Evolutionary conservation across 1,139 yeast species (phyloP).

Genomic region (Groenewaldozyma auringiensis): DNA sequence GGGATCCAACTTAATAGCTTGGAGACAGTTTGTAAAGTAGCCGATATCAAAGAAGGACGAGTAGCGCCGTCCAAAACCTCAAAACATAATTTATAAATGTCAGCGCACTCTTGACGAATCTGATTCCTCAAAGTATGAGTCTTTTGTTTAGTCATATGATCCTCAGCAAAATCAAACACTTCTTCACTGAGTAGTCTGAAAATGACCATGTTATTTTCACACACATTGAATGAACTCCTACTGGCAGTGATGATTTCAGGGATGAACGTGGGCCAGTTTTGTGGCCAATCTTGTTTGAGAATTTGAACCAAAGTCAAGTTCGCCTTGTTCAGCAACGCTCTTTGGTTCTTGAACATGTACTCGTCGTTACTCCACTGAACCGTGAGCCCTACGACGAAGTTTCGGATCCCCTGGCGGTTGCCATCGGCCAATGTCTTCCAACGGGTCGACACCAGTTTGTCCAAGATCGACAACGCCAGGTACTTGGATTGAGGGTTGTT

Average conservation of each 20-base stretch:
- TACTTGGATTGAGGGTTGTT: conserved; percentile 78
- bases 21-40: conserved; percentile 76
- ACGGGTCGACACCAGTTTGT: conserved; percentile 79
- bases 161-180: conserved; percentile 89
- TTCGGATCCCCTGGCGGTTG: conserved; percentile 76
- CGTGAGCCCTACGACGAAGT: conserved; percentile 89
- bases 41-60: conserved; percentile 70
- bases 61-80: conserved; percentile 86
- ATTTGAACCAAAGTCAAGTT: conserved; percentile 91
- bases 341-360: conserved; percentile 61
- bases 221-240: conserved; percentile 79
- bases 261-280: conserved; percentile 94
- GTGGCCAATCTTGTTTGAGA: conserved; percentile 98
- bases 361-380: conserved; percentile 86
- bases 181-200: conserved; percentile 86
- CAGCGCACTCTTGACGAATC: conserved; percentile 86
- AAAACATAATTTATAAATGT: conserved; percentile 84
- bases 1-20: conserved; percentile 96
- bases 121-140: conserved; percentile 73
- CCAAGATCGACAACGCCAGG: conserved; percentile 83
- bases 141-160: conserved; percentile 94
- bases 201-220: conserved; percentile 95
- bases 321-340: conserved; percentile 83
- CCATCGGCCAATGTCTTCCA: conserved; percentile 91
- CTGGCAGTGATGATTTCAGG: conserved; percentile 88